Percentiles rank a stretch among this genome's conserved stretches.
Conservation (phyloP, 1,139 yeast species). For the Scheffersomyces cryptocercus region DNA sequence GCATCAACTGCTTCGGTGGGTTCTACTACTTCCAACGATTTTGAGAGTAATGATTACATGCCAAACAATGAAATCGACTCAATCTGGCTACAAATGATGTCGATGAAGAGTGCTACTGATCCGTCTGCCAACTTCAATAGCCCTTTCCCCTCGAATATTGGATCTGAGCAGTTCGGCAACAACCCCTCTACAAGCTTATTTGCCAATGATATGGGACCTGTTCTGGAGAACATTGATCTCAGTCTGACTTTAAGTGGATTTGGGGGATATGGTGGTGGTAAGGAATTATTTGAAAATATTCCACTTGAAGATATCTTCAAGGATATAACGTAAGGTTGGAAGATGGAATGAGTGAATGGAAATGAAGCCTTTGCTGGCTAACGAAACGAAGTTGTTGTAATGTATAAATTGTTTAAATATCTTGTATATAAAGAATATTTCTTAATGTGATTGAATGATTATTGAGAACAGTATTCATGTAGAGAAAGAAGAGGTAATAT, state of each 20-base stretch:
- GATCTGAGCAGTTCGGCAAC: too few species aligned
- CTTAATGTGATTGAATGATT: too few species aligned
- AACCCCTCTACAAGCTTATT: too few species aligned
- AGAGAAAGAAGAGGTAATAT: too few species aligned
- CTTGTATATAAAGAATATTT: too few species aligned
- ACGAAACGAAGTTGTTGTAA: too few species aligned
- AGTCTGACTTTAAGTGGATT: not conserved
- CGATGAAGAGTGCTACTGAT: constrained; percentile 15
- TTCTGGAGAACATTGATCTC: too few species aligned
- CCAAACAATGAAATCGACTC: constrained; percentile 26
- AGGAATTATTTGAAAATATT: constrained; percentile 8
- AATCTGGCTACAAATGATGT: constrained; percentile 33
- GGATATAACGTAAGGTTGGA: constrained; percentile 4
- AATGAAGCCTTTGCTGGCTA: too few species aligned
- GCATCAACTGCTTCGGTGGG: constrained; percentile 3
- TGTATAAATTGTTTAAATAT: too few species aligned
- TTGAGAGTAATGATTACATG: constrained; percentile 9
- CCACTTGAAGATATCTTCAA: constrained; percentile 12
- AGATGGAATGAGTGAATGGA: too few species aligned
- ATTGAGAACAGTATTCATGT: too few species aligned
- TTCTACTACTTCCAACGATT: constrained; percentile 8
- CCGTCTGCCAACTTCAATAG: not conserved
- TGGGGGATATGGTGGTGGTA: not conserved
- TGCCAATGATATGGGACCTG: too few species aligned
- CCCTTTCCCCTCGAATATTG: not conserved